Percentiles rank a stretch among this genome's conserved stretches.
Conservation (phyloP, 2,329 filamentous ascomycete genomes). For the Alternaria solani region DNA sequence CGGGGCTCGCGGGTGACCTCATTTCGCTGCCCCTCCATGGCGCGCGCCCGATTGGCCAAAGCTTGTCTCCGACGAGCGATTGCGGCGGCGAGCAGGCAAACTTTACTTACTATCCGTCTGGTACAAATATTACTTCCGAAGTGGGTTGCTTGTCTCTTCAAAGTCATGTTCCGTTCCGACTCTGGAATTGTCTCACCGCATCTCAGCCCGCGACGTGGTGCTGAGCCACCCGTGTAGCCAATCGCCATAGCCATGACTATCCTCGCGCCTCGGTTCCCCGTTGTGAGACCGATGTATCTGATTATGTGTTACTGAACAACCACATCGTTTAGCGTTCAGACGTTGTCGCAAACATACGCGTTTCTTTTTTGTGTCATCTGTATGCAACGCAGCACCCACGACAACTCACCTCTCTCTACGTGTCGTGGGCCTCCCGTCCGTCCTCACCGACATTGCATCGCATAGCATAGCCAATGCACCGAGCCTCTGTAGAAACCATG, state of each 20-base stretch:
- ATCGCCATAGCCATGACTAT: constrained; percentile 6
- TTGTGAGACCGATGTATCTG: not conserved
- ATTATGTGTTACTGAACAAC: not conserved
- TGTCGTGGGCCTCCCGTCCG: not conserved
- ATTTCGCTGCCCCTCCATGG: constrained; percentile 21
- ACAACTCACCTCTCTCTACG: not conserved
- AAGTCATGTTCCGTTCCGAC: not conserved
- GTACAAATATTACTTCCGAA: not conserved
- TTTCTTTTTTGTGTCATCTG: not conserved
- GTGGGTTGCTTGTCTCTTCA: not conserved
- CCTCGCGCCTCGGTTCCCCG: constrained; percentile 13
- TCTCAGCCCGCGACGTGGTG: constrained; percentile 1
- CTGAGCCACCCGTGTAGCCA: constrained; percentile 5
- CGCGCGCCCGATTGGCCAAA: constrained; percentile 16
- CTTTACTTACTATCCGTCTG: not conserved
- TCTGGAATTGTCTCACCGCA: not conserved
- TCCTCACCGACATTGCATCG: not conserved
- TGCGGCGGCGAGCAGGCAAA: not conserved
- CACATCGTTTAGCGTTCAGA: not conserved
- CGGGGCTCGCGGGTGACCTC: constrained; percentile 16
- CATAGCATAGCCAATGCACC: not conserved
- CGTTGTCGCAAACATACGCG: not conserved
- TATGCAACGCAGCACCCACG: not conserved
- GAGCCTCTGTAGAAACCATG: constrained; percentile 23
- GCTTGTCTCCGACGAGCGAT: constrained; percentile 9